Conservation (phyloP, 495 filamentous ascomycete species). For the Xylaria bambusicola region DNA sequence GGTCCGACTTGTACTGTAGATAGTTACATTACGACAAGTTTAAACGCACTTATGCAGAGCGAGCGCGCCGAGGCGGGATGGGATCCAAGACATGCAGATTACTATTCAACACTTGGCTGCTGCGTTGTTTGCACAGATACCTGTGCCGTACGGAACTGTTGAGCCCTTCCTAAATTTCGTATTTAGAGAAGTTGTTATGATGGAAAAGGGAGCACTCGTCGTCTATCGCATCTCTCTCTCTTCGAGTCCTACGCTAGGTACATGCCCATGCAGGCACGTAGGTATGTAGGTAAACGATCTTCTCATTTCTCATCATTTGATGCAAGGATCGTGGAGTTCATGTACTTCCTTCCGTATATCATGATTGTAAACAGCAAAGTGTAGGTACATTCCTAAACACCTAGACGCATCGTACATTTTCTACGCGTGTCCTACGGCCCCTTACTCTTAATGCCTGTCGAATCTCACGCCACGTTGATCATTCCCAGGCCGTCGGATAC, state of each 20-base stretch:
- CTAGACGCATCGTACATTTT: no score
- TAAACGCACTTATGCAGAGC: background rate
- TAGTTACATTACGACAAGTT: background rate
- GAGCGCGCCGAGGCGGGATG: background rate
- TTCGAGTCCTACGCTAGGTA: no score
- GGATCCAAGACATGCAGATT: background rate
- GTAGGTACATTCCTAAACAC: background rate
- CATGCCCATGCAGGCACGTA: no score
- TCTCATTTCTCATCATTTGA: background rate
- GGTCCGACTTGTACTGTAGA: background rate
- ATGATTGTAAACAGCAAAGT: no score
- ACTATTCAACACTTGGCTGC: background rate
- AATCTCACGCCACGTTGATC: slow-evolving; percentile 14
- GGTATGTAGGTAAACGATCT: background rate
- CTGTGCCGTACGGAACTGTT: no score
- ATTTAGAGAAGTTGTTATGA: no score
- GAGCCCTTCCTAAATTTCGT: no score
- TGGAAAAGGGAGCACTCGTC: no score
- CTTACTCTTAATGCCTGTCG: background rate
- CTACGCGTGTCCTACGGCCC: background rate
- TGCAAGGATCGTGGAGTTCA: no score
- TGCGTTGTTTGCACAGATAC: no score
- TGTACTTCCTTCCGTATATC: no score
- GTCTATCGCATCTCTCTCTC: no score
- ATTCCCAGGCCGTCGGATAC: slow-evolving; percentile 21